Base-by-base conservation (phyloP, 257 asterid genomes). In the Gynochthodes officinalis region DNA sequence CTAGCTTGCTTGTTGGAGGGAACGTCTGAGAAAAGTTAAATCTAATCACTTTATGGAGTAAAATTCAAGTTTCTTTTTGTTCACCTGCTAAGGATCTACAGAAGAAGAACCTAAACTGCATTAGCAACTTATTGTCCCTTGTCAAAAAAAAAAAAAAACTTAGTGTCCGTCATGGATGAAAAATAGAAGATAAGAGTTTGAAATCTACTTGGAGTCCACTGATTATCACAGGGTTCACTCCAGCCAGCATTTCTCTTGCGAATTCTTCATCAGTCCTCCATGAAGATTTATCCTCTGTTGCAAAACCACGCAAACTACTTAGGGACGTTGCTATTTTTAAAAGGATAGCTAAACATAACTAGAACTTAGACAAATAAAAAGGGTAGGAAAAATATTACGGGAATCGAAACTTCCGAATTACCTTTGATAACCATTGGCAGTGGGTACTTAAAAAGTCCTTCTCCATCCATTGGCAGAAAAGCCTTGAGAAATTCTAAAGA, bases 241-340 rank as follows among this genome's bases (percentile, higher is more conserved):
- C 97, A n/a, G 95, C 97, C 64, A 91, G 82, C 95, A 84, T 87
- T 80, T 91, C 95, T 81, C 95, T 85, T 57, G 86, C 89, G 73
- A 89, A 91, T 77, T 89, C 96, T 79, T 85, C 93, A 53, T 91
- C 95, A 15, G 96, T 75, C 76, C 89, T 83, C 97, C 96, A 91
- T 7, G 92, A 90, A 28, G 81, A 75, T 69, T 84, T 80, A 40
- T 85, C 88, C 67, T 82, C 97, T 91, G 85, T 33, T 76, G 28
- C 58, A 13, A 27, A n/a, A n/a, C n/a, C n/a, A n/a, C n/a, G n/a
- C n/a, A n/a, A n/a, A n/a, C n/a, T n/a, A n/a, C n/a, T n/a, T n/a
- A n/a, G n/a, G n/a, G n/a, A n/a, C n/a, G n/a, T n/a, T n/a, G n/a
- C n/a, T n/a, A n/a, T n/a, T n/a, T n/a, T n/a, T n/a, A n/a, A n/a